These are phyloP conservation scores for Capsella rubella DNA, from an alignment of 441 rosid species.

Conservation along the genomic window DNA sequence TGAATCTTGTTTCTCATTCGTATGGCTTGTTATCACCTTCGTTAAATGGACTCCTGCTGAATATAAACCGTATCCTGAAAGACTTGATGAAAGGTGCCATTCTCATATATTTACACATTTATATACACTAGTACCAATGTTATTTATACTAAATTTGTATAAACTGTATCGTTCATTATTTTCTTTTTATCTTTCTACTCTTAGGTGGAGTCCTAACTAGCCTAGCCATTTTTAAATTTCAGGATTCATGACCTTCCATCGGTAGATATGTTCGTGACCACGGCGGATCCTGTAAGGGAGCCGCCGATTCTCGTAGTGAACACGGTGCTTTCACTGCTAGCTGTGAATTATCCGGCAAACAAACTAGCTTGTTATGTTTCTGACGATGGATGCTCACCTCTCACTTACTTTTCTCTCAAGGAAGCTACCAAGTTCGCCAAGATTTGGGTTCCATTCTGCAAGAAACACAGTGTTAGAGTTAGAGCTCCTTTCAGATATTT, in stretches of 20 bases:
- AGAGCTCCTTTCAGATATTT: conserved; percentile 85
- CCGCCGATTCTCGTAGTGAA: conserved; percentile 54
- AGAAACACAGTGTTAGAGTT: conserved; percentile 57
- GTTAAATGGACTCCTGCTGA: conserved; percentile 69
- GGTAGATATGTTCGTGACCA: conserved; percentile 45
- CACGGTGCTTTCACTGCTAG: conserved; percentile 76
- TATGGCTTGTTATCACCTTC: conserved; percentile 57
- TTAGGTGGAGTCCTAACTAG: conserved; percentile 26
- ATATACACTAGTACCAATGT: not conserved
- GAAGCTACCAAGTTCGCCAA: conserved; percentile 71
- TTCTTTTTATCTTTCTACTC: not conserved
- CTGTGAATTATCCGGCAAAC: conserved; percentile 73
- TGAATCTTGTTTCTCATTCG: conserved; percentile 63
- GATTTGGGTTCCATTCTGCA: conserved; percentile 84
- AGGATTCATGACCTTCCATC: conserved; percentile 44
- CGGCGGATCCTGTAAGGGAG: conserved; percentile 43
- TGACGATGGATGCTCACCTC: conserved; percentile 73
- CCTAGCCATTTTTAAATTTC: conserved; percentile 9
- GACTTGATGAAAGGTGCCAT: conserved; percentile 48
- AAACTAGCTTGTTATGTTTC: conserved; percentile 84
- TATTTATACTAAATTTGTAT: not conserved
- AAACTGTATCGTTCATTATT: not conserved
- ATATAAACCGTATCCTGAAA: conserved; percentile 54
- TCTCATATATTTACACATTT: not conserved
- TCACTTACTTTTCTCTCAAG: conserved; percentile 61